phyloP scores from a whole-genome alignment of 2,329 filamentous ascomycete species.

The Aspergillus sp. region DNA sequence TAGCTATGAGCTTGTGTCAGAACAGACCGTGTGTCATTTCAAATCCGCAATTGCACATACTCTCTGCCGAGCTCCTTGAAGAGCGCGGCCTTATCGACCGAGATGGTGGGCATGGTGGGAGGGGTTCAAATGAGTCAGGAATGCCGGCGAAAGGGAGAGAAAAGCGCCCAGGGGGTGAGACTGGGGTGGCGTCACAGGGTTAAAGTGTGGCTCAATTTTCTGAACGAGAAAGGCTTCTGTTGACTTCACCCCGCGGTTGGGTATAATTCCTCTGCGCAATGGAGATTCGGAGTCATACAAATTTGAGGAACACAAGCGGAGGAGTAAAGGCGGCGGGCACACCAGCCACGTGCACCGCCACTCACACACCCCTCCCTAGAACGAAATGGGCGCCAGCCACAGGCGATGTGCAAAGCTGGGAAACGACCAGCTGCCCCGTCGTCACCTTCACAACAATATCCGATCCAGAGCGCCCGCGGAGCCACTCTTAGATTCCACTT shows the following conservation, averaged over 20 bases:
- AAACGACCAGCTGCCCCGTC: constrained; percentile 16
- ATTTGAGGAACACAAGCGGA: not conserved
- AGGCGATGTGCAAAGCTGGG: constrained; percentile 18
- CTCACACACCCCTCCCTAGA: constrained; percentile 30
- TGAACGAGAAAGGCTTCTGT: not conserved
- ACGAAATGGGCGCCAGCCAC: constrained; percentile 33
- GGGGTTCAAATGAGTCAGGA: constrained; percentile 27
- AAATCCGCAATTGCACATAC: constrained; percentile 54
- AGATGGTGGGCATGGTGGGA: constrained; percentile 87
- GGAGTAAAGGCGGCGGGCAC: constrained; percentile 5
- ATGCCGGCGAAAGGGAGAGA: not conserved
- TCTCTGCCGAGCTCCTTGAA: constrained; percentile 90
- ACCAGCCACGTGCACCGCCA: constrained; percentile 38
- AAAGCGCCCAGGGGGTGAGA: constrained; percentile 12
- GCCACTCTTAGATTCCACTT: constrained; percentile 15
- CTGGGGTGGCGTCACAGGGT: not conserved
- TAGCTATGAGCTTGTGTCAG: constrained; percentile 58
- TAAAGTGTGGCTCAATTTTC: not conserved
- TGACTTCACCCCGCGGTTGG: constrained; percentile 5
- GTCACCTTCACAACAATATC: constrained; percentile 25
- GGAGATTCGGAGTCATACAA: constrained; percentile 10
- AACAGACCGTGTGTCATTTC: not conserved
- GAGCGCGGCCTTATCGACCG: constrained; percentile 93
- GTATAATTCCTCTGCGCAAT: not conserved
- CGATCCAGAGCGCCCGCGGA: constrained; percentile 14